Percentiles rank a stretch among this genome's conserved stretches.
phyloP scores from a whole-genome alignment of 129 eudicot genomes.

The Flaveria linearis region DNA sequence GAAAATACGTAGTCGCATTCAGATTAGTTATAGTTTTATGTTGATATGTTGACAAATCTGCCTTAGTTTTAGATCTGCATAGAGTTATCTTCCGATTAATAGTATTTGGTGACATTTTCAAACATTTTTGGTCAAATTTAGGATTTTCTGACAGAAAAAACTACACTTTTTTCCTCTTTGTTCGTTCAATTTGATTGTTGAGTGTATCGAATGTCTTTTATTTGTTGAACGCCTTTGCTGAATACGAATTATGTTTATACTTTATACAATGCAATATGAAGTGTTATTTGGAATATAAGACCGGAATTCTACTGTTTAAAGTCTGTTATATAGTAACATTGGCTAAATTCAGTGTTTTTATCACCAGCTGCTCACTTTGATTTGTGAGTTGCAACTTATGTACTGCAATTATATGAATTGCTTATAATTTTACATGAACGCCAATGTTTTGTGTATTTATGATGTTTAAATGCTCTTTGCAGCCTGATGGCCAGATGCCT shows the following conservation, averaged over 20 bases:
- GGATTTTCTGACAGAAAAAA: neutral
- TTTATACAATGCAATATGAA: neutral
- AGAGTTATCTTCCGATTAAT: neutral
- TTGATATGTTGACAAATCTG: neutral
- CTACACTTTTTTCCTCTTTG: neutral
- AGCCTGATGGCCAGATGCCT: constrained; percentile 88
- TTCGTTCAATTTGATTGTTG: neutral
- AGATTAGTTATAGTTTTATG: neutral
- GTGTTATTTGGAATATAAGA: neutral
- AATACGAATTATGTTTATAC: neutral
- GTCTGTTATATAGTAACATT: too few species aligned
- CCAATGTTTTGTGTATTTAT: neutral
- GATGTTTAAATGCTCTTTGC: constrained; percentile 20
- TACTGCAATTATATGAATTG: neutral
- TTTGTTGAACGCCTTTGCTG: too few species aligned
- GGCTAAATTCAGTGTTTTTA: neutral
- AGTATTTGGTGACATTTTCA: neutral
- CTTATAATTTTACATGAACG: neutral
- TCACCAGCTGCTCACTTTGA: neutral
- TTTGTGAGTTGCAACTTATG: neutral
- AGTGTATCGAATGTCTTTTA: too few species aligned
- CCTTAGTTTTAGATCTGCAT: too few species aligned
- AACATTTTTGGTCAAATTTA: neutral
- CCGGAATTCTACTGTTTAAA: neutral
- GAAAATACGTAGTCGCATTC: neutral